Conservation (phyloP, 2,329 filamentous ascomycete genomes). For the Aspergillus luchuensis region DNA sequence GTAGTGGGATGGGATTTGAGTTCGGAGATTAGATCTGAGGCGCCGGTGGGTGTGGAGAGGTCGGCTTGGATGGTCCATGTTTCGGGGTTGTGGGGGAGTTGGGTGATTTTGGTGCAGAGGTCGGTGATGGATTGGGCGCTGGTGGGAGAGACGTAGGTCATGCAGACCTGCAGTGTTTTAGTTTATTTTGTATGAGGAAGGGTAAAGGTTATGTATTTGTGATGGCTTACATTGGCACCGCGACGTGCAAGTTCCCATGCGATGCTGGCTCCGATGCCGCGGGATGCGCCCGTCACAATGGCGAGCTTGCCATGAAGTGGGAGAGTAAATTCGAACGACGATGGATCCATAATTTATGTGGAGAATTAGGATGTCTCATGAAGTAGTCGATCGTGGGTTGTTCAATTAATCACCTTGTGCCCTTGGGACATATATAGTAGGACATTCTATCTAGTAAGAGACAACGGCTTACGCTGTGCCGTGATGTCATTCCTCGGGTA, state of each 20-base stretch:
- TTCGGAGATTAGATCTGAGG: neutral
- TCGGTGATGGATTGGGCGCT: neutral
- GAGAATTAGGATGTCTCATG: neutral
- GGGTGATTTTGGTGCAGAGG: neutral
- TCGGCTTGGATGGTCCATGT: conserved; percentile 4
- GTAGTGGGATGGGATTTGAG: neutral
- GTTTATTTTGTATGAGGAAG: neutral
- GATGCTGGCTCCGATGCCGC: conserved; percentile 6
- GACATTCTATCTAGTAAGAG: neutral
- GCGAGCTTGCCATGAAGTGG: conserved; percentile 8
- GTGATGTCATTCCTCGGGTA: neutral
- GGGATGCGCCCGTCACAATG: conserved; percentile 9
- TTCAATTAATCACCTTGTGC: neutral
- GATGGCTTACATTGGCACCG: conserved; percentile 3
- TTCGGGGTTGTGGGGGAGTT: neutral
- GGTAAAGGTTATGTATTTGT: neutral
- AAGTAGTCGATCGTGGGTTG: neutral
- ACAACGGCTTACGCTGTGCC: neutral
- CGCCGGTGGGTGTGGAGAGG: neutral
- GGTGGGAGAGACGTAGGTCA: neutral
- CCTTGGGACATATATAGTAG: neutral
- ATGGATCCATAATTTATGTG: neutral
- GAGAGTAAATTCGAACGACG: neutral
- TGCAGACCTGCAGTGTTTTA: neutral
- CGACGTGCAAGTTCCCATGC: conserved; percentile 5